These are phyloP conservation scores for Colletotrichum higginsianum DNA, from an alignment of 2,329 filamentous ascomycete species.

Conservation along the genomic window DNA sequence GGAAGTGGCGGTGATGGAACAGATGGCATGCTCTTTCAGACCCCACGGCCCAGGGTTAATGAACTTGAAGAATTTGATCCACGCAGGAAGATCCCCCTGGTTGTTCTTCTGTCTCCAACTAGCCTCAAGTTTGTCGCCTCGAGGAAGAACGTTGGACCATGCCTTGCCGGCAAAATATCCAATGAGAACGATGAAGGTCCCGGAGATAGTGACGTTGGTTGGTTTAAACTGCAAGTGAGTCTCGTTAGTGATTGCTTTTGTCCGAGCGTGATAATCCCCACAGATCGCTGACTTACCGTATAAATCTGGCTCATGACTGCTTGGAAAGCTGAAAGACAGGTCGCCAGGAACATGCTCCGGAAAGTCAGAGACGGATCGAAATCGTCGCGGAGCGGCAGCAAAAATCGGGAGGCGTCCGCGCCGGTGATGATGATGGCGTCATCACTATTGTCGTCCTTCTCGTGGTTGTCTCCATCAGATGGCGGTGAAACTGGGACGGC, in stretches of 20 bases:
- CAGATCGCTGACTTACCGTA: constrained; percentile 52
- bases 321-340: constrained; percentile 65
- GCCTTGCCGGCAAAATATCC: constrained; percentile 68
- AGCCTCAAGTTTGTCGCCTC: constrained; percentile 65
- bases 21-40: constrained; percentile 70
- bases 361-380: constrained; percentile 67
- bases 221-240: constrained; percentile 63
- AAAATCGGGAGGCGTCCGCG: constrained; percentile 62
- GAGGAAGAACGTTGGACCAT: constrained; percentile 63
- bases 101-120: constrained; percentile 61
- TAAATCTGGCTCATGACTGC: constrained; percentile 71
- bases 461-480: constrained; percentile 38
- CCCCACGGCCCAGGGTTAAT: constrained; percentile 67
- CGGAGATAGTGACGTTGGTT: constrained; percentile 61
- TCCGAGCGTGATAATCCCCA: neutral
- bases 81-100: constrained; percentile 57
- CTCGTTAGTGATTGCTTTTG: neutral
- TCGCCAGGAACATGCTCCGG: constrained; percentile 66
- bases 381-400: constrained; percentile 69
- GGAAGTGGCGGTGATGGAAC: constrained; percentile 67
- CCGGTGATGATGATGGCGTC: constrained; percentile 66
- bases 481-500: constrained; percentile 29
- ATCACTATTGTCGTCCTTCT: constrained; percentile 50
- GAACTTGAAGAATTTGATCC: constrained; percentile 59
- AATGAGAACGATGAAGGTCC: constrained; percentile 71